Evolutionary conservation across 1,139 yeast genomes (phyloP), one percentile per base, ranked within the genome.

Genomic region (Blastobotrys capitulatus): DNA sequence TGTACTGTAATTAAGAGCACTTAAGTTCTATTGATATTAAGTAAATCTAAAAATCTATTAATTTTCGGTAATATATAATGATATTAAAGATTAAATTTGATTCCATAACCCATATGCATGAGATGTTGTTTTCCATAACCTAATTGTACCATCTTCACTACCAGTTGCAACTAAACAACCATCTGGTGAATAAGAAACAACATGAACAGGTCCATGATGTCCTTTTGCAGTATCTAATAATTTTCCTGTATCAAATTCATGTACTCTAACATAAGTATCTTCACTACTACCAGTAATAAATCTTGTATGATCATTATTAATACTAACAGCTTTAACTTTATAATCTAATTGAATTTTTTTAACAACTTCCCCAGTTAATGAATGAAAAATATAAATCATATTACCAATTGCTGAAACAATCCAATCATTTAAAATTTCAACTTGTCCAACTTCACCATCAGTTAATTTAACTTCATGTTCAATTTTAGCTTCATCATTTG

Each of bases 131-230:
- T 68, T 68, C 90, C 89, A 83, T 35, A 83, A 68, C 46, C 88
- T 68, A 16, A 83, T 82, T 2, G 83, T 68, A 10, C 88, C 88
- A 60, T 83, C 89, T 51, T 79, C 82, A 2, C 86, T 77, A 41
- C 88, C 89, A 0, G 87, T 78, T 0, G 85, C 88, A 54, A 76
- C 60, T 16, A 68, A 42, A 22, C 58, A 54, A 1, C 70, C 69
- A 46, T 68, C 70, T 2, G 71, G 72, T 9, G 71, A 65, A 48
- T 60, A 68, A 27, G 62, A 53, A 1, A 66, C 59, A 2, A 69
- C 59, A 51, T 68, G 71, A 10, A 68, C 70, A 0, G 72, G 71
- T 1, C 72, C 72, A 51, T 68, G 72, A 45, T 68, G 72, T 5
- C 68, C 70, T 45, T 63, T 66, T 43, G 50, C 54, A 19, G 61